Evolutionary conservation across 73 alveolate species (phyloP).

Genomic region (Breviolum minutum): DNA sequence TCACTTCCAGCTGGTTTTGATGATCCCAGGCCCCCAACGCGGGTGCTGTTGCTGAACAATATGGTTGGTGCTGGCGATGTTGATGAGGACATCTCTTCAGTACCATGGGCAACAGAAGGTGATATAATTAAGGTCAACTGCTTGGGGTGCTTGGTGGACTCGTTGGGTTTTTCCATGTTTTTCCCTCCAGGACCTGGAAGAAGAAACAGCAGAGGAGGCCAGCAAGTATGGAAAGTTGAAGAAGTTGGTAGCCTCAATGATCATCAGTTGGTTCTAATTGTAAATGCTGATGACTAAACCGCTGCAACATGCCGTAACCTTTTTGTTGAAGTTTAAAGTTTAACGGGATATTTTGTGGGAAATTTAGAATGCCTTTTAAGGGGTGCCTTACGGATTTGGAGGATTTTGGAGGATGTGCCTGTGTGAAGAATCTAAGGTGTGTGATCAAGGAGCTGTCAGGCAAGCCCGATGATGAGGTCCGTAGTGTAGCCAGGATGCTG

Average conservation of each 20-base stretch:
- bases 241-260: slow-evolving; percentile 10
- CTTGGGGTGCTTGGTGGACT: background rate
- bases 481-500: background rate
- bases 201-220: slow-evolving; percentile 94
- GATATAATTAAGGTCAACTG: background rate
- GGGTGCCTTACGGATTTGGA: background rate
- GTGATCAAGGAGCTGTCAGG: slow-evolving; percentile 69
- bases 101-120: background rate
- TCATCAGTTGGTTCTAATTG: background rate
- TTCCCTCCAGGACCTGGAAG: slow-evolving; percentile 42
- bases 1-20: too few species aligned
- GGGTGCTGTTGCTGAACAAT: slow-evolving; percentile 78
- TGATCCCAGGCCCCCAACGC: slow-evolving; percentile 66
- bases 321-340: background rate
- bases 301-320: background rate
- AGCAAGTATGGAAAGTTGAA: slow-evolving; percentile 73
- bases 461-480: slow-evolving; percentile 58
- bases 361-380: background rate
- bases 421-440: background rate
- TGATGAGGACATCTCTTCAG: slow-evolving; percentile 43
- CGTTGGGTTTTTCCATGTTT: background rate
- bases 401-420: background rate
- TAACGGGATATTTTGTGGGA: background rate
- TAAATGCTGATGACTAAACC: background rate
- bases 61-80: slow-evolving; percentile 94